Percentiles rank a stretch among this genome's conserved stretches.
Evolutionary conservation across 2,329 filamentous ascomycete genomes (phyloP).

Genomic region (Pseudogymnoascus sp.): DNA sequence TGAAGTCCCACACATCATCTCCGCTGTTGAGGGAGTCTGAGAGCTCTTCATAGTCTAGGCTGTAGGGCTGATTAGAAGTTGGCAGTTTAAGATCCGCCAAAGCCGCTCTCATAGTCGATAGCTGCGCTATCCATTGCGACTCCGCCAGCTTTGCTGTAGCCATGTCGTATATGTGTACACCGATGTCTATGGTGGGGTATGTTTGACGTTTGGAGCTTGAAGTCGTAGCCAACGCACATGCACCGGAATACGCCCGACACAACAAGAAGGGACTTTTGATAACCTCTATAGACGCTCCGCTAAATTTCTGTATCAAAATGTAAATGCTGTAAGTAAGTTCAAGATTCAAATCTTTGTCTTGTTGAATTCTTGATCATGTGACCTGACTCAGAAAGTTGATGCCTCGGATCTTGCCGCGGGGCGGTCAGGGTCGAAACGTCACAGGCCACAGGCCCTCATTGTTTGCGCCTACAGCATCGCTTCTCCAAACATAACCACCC

Average conservation of each 20-base stretch:
- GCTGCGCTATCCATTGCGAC: constrained; percentile 76
- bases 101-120: constrained; percentile 78
- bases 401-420: constrained; percentile 7
- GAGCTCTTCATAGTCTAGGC: constrained; percentile 49
- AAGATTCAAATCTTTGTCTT: background rate
- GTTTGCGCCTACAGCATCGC: constrained; percentile 8
- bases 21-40: constrained; percentile 52
- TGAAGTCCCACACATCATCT: constrained; percentile 90
- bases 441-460: constrained; percentile 10
- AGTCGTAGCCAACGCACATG: background rate
- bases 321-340: background rate
- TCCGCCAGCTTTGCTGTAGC: constrained; percentile 29
- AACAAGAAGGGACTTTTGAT: background rate
- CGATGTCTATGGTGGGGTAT: background rate
- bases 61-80: constrained; percentile 18
- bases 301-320: background rate
- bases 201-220: background rate
- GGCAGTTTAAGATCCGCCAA: constrained; percentile 65
- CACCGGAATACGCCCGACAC: background rate
- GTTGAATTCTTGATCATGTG: background rate
- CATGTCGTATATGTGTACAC: background rate
- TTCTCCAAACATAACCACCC: constrained; percentile 6
- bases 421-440: constrained; percentile 9
- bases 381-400: constrained; percentile 6
- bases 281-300: background rate